These are phyloP conservation scores for Penicillium sp. DNA, from an alignment of 2,329 filamentous ascomycete genomes.

Conservation along the genomic window DNA sequence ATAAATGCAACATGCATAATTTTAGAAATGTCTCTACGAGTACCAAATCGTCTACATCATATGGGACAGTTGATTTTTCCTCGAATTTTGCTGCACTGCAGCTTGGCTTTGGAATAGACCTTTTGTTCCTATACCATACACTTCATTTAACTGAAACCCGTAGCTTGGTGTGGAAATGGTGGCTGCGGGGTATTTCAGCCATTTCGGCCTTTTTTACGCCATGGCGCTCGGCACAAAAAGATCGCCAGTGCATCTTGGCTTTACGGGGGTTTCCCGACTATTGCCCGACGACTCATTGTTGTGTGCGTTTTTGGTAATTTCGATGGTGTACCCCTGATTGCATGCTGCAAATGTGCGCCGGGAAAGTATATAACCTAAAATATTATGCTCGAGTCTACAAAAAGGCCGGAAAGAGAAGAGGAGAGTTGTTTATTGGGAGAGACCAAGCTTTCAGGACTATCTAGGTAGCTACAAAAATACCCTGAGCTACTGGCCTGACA, in stretches of 20 bases:
- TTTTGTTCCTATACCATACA: not conserved
- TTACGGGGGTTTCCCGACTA: constrained; percentile 10
- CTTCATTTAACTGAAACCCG: not conserved
- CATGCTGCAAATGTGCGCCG: constrained; percentile 19
- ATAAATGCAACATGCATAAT: not conserved
- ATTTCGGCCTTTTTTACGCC: constrained; percentile 15
- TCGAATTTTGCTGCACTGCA: not conserved
- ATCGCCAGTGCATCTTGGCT: constrained; percentile 21
- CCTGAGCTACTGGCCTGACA: too few relatives aligned
- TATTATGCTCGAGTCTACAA: too few relatives aligned
- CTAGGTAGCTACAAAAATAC: too few relatives aligned
- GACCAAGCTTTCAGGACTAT: too few relatives aligned
- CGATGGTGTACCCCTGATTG: constrained; percentile 5
- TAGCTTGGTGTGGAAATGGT: constrained; percentile 16
- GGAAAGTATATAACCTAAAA: not conserved
- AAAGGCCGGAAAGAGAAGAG: too few relatives aligned
- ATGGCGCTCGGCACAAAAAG: constrained; percentile 22
- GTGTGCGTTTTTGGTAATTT: constrained; percentile 13
- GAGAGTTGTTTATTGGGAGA: too few relatives aligned
- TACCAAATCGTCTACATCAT: not conserved
- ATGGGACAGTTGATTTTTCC: not conserved
- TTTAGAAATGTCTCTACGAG: not conserved
- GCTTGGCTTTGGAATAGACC: not conserved
- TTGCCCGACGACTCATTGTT: constrained; percentile 9
- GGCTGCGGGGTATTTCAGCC: constrained; percentile 17